Evolutionary conservation across 495 filamentous ascomycete species (phyloP).

Genomic region (Daldinia caldariorum): DNA sequence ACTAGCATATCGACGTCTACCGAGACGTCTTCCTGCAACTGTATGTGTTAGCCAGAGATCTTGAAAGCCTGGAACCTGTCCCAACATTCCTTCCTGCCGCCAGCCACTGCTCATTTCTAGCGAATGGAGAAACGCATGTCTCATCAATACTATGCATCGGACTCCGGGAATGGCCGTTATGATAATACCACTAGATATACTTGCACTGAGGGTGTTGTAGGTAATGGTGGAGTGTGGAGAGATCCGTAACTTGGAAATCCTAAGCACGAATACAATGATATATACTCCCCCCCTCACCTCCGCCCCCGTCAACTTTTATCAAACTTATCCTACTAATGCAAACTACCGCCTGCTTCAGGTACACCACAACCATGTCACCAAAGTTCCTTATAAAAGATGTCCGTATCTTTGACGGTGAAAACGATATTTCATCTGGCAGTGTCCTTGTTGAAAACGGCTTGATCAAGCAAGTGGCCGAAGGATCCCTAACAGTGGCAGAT

Average conservation of each 20-base stretch:
- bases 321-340: background rate
- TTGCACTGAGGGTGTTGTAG: too few relatives aligned
- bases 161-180: background rate
- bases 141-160: background rate
- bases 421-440: slow-evolving; percentile 24
- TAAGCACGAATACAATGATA: background rate
- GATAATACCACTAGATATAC: too few relatives aligned
- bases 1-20: too few relatives aligned
- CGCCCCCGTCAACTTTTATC: too few relatives aligned
- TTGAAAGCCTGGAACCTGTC: too few relatives aligned
- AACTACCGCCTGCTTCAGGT: background rate
- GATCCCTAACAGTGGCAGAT: background rate
- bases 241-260: background rate
- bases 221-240: too few relatives aligned
- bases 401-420: slow-evolving; percentile 20
- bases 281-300: too few relatives aligned
- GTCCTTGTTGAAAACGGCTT: slow-evolving; percentile 33
- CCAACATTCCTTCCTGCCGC: too few relatives aligned
- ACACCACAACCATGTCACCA: background rate
- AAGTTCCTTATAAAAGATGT: background rate
- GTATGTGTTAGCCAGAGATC: too few relatives aligned
- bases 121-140: background rate
- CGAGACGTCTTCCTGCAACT: too few relatives aligned
- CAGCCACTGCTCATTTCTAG: background rate
- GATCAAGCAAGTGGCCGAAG: slow-evolving; percentile 23